phyloP scores from a whole-genome alignment of 23 red algal species.

The Gracilaria gracilis region DNA sequence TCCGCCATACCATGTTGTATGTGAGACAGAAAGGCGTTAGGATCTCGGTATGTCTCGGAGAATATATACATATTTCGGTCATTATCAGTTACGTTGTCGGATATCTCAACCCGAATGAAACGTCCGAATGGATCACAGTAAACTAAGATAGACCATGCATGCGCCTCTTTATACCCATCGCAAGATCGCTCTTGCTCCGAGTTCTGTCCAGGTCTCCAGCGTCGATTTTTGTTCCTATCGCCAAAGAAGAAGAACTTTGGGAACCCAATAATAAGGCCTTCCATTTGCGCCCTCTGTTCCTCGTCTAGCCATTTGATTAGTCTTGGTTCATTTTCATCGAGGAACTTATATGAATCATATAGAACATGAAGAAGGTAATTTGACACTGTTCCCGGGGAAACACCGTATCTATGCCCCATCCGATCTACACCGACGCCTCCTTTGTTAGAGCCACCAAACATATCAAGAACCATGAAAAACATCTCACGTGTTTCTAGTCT shows the following conservation, averaged over 20 bases:
- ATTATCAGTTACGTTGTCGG: slow-evolving; percentile 7
- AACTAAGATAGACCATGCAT: too few relatives aligned
- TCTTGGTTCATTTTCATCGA: too few relatives aligned
- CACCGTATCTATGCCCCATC: too few relatives aligned
- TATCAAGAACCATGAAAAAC: too few relatives aligned
- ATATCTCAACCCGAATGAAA: slow-evolving; percentile 32
- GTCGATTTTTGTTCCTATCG: slow-evolving; percentile 22
- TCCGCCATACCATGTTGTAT: slow-evolving; percentile 40
- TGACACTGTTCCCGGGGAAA: too few relatives aligned
- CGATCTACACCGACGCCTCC: too few relatives aligned
- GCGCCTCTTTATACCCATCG: too few relatives aligned
- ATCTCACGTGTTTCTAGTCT: too few relatives aligned
- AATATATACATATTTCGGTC: slow-evolving; percentile 37
- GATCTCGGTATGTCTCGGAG: not conserved
- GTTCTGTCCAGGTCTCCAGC: slow-evolving; percentile 14
- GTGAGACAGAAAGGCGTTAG: not conserved
- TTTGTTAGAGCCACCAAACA: too few relatives aligned
- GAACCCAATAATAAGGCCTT: slow-evolving; percentile 36
- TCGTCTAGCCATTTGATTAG: too few relatives aligned
- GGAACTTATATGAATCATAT: too few relatives aligned
- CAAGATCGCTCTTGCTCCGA: not conserved
- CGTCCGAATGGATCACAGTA: not conserved
- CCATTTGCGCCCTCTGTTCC: not conserved
- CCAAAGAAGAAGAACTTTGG: slow-evolving; percentile 19
- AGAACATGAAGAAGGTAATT: too few relatives aligned